Base-by-base conservation (phyloP, 2,329 filamentous ascomycete genomes). In the Stagonosporopsis cucurbitacearum region DNA sequence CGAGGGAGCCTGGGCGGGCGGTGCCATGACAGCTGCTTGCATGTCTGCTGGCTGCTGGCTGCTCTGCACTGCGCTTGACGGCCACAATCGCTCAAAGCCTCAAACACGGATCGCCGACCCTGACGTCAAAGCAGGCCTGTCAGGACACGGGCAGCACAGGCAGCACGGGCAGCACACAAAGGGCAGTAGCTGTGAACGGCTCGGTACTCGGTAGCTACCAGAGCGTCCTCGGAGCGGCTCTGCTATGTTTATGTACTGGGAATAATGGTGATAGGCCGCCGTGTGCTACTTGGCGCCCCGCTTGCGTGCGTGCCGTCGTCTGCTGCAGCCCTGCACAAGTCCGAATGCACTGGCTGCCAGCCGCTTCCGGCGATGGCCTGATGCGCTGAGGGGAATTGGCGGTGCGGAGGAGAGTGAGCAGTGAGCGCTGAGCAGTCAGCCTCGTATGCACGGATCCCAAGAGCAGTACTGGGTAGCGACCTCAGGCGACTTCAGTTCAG, bases 331-430 rank as follows among this genome's bases (percentile, higher is more conserved):
- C 53, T 68, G 65, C 57, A 60, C 60, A 52, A 58, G 57, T 50
- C 57, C 58, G 37, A 45, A 60, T 60, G 53, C 64, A 59, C 56
- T 51, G 55, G 40, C 54, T 57, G 58, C 49, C 58, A 37, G 57
- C 68, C 59, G 67, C 63, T 72, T 69, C 58, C 66, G 67, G 65
- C 56, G 54, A 61, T 65, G 63, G 64, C 54, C 60, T 67, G 67
- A 67, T 57, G 60, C 37, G 49, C 59, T 23, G 54, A 47, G 36
- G 26, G 36, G 30, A 32, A 61, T 59, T 11, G 48, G 59, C 48
- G 57, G 60, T 63, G 66, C 63, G 56, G 63, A 59, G 57, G 46
- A 51, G 35, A 20, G n/a, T n/a, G n/a, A n/a, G n/a, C n/a, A n/a
- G n/a, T n/a, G n/a, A n/a, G n/a, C n/a, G n/a, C n/a, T 9, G 37